A percentile compares a stretch with the other conserved stretches of the same genome.
phyloP scores from a whole-genome alignment of 2,329 filamentous ascomycete species.

The Bipolaris sorokiniana region DNA sequence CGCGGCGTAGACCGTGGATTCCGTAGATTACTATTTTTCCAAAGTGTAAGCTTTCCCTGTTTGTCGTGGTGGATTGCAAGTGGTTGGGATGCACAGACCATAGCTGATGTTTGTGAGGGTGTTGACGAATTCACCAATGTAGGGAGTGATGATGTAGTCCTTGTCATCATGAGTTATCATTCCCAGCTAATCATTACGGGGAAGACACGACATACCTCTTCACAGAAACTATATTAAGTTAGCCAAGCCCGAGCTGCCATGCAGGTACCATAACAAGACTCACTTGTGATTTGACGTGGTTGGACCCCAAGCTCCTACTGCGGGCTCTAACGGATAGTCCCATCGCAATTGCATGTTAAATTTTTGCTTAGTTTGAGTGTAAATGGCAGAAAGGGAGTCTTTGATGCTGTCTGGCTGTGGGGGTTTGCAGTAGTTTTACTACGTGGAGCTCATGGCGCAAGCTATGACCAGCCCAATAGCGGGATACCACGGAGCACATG shows the following conservation, averaged over 20 bases:
- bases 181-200: too few species aligned
- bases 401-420: neutral
- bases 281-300: slow-evolving; percentile 45
- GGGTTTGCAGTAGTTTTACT: neutral
- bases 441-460: neutral
- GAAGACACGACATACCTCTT: slow-evolving; percentile 33
- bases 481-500: neutral
- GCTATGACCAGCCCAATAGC: slow-evolving; percentile 9
- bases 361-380: neutral
- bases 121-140: slow-evolving; percentile 62
- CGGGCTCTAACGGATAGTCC: slow-evolving; percentile 32
- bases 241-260: slow-evolving; percentile 15
- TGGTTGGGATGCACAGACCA: slow-evolving; percentile 40
- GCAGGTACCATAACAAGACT: slow-evolving; percentile 22
- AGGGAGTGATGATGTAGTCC: slow-evolving; percentile 61
- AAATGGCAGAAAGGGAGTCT: neutral
- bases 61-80: neutral
- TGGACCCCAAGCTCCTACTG: slow-evolving; percentile 33
- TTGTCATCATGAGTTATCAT: slow-evolving; percentile 31
- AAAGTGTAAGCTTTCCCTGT: neutral
- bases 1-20: slow-evolving; percentile 40
- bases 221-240: slow-evolving; percentile 41
- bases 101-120: slow-evolving; percentile 60
- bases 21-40: slow-evolving; percentile 43
- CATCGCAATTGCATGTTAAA: slow-evolving; percentile 33